These are phyloP conservation scores for Cephalotrichum gorgonifer DNA, from an alignment of 2,329 filamentous ascomycete species.

Conservation along the genomic window DNA sequence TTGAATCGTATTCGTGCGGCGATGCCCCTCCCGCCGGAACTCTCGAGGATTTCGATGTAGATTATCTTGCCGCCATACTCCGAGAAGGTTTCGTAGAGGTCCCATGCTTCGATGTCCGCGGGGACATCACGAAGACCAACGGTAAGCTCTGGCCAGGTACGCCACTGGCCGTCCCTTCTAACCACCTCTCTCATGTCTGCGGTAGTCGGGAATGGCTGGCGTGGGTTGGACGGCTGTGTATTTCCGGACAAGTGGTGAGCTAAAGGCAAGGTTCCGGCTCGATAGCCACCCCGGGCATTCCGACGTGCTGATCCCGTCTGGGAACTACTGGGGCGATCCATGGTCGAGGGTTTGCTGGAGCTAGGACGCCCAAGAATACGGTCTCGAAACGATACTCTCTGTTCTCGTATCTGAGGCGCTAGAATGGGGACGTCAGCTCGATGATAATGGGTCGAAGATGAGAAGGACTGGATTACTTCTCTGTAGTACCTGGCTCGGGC, in stretches of 20 bases:
- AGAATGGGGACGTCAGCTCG: too few relatives aligned
- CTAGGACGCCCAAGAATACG: too few relatives aligned
- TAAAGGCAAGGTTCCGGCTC: neutral
- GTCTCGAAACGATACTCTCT: too few relatives aligned
- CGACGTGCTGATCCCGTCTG: neutral
- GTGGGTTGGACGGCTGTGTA: neutral
- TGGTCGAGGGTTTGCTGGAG: neutral
- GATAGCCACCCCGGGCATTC: neutral
- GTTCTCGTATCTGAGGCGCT: too few relatives aligned
- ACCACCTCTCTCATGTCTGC: neutral
- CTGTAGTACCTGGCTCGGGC: too few relatives aligned
- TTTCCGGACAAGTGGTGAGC: neutral
- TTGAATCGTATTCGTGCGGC: conserved; percentile 44
- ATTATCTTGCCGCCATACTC: conserved; percentile 37
- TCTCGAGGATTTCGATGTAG: conserved; percentile 45
- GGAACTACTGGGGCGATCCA: neutral
- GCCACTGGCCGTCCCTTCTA: conserved; percentile 15
- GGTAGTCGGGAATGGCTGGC: neutral
- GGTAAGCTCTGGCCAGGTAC: conserved; percentile 20
- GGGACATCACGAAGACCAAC: conserved; percentile 24
- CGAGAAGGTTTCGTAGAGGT: conserved; percentile 42
- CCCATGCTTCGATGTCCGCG: conserved; percentile 21
- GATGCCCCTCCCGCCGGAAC: conserved; percentile 22
- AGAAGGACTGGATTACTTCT: too few relatives aligned
- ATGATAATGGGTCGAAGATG: too few relatives aligned